These are phyloP conservation scores for Lunasporangiospora selenospora DNA, from an alignment of 192 early-diverging fungal genomes.

Conservation along the genomic window DNA sequence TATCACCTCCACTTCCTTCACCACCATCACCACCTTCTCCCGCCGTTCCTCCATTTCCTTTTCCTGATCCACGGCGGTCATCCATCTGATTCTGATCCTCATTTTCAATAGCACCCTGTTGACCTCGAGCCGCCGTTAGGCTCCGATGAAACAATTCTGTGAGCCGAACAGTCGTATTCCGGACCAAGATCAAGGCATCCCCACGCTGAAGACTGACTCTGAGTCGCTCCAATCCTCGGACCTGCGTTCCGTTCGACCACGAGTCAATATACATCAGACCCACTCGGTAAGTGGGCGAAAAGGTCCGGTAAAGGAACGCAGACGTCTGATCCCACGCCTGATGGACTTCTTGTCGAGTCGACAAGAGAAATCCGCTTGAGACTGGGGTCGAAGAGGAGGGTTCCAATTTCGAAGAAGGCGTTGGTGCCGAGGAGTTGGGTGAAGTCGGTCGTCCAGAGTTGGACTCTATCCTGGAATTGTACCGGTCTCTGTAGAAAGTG, in stretches of 20 bases:
- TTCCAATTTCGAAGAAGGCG: constrained; percentile 8
- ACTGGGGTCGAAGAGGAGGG: constrained; percentile 2
- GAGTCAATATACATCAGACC: constrained; percentile 27
- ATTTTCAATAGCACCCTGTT: no score
- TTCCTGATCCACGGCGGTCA: no score
- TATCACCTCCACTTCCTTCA: no score
- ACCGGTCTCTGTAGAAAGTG: not conserved
- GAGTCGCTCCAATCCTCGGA: constrained; percentile 31
- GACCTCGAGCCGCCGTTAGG: no score
- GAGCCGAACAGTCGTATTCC: constrained; percentile 19
- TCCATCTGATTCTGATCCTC: no score
- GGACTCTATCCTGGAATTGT: not conserved
- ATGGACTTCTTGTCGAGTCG: constrained; percentile 24
- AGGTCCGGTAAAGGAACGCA: constrained; percentile 32
- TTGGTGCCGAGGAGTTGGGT: not conserved
- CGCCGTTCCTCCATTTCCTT: no score
- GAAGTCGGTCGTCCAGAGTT: no score
- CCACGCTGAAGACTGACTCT: constrained; percentile 26
- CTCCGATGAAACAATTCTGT: constrained; percentile 1
- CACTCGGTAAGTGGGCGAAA: constrained; percentile 41
- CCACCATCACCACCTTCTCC: no score
- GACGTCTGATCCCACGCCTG: constrained; percentile 25
- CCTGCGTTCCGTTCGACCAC: constrained; percentile 44
- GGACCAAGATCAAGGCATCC: constrained; percentile 18
- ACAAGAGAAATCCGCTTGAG: no score